Evolutionary conservation across 2,329 filamentous ascomycete genomes (phyloP).

Genomic region (Macrophomina phaseolina): DNA sequence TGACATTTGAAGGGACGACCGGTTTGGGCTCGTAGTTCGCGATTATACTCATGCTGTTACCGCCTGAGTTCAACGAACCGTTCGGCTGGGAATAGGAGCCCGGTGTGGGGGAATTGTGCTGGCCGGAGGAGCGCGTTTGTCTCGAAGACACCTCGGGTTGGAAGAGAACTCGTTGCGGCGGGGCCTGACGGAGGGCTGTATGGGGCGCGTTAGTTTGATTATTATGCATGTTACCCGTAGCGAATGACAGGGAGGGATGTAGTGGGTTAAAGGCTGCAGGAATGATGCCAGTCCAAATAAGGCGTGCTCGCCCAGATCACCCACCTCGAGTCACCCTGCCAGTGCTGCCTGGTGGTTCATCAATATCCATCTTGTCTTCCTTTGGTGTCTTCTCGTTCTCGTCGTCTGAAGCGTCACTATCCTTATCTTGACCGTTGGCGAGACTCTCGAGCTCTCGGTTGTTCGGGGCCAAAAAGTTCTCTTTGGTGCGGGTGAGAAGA

Average conservation of each 20-base stretch:
- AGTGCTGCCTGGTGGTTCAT: slow-evolving; percentile 53
- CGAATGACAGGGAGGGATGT: neutral
- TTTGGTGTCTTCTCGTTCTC: slow-evolving; percentile 55
- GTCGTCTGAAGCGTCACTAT: slow-evolving; percentile 54
- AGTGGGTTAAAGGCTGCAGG: neutral
- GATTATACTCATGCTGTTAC: slow-evolving; percentile 41
- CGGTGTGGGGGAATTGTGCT: slow-evolving; percentile 51
- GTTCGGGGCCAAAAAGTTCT: slow-evolving; percentile 68
- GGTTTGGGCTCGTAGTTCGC: slow-evolving; percentile 73
- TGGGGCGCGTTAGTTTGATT: neutral
- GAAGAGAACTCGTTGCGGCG: slow-evolving; percentile 82
- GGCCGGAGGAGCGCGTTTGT: slow-evolving; percentile 61
- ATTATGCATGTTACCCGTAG: neutral
- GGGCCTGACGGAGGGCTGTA: slow-evolving; percentile 74
- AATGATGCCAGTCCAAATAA: slow-evolving; percentile 2
- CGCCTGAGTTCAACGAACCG: slow-evolving; percentile 42
- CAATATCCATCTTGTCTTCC: slow-evolving; percentile 55
- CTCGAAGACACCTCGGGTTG: slow-evolving; percentile 77
- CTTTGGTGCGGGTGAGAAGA: slow-evolving; percentile 77
- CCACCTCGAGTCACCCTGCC: slow-evolving; percentile 45
- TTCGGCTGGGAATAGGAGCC: slow-evolving; percentile 41
- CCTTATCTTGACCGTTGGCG: slow-evolving; percentile 61
- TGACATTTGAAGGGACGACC: slow-evolving; percentile 68
- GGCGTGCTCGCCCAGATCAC: slow-evolving; percentile 11
- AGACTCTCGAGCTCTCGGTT: slow-evolving; percentile 54